Conservation (phyloP, 441 rosid species). For the Eugenia klotzschiana region DNA sequence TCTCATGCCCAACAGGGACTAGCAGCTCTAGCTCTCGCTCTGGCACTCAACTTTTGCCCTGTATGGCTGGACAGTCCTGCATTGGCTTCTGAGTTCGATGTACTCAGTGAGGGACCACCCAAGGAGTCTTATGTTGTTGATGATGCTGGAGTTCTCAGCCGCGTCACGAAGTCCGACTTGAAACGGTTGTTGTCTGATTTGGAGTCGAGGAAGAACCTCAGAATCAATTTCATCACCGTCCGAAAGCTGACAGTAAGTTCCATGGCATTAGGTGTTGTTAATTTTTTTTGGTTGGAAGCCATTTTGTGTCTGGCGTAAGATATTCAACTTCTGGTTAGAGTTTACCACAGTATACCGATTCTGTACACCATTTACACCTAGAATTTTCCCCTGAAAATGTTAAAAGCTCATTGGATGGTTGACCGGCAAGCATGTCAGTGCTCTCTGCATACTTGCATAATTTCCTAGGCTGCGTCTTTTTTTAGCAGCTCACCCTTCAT, state of each 20-base stretch:
- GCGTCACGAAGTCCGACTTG: constrained; percentile 65
- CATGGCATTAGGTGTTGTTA: neutral
- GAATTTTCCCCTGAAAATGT: neutral
- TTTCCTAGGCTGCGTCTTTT: neutral
- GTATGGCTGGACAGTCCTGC: constrained; percentile 36
- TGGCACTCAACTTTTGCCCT: constrained; percentile 72
- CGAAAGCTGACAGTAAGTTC: constrained; percentile 83
- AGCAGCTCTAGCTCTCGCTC: constrained; percentile 61
- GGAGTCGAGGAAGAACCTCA: constrained; percentile 72
- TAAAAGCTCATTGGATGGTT: neutral
- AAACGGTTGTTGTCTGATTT: constrained; percentile 72
- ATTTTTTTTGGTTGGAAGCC: neutral
- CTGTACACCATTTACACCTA: neutral
- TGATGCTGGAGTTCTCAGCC: constrained; percentile 86
- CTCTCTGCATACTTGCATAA: neutral
- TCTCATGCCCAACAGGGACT: constrained; percentile 59
- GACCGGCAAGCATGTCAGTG: neutral
- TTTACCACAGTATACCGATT: neutral
- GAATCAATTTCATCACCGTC: constrained; percentile 65
- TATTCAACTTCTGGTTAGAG: neutral
- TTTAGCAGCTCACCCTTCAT: neutral
- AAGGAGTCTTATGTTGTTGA: constrained; percentile 67
- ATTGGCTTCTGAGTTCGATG: constrained; percentile 77
- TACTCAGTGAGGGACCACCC: constrained; percentile 73
- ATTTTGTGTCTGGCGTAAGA: neutral